Conservation (phyloP, 1,284 basidiomycete genomes). For the Rhodotorula sp. region DNA sequence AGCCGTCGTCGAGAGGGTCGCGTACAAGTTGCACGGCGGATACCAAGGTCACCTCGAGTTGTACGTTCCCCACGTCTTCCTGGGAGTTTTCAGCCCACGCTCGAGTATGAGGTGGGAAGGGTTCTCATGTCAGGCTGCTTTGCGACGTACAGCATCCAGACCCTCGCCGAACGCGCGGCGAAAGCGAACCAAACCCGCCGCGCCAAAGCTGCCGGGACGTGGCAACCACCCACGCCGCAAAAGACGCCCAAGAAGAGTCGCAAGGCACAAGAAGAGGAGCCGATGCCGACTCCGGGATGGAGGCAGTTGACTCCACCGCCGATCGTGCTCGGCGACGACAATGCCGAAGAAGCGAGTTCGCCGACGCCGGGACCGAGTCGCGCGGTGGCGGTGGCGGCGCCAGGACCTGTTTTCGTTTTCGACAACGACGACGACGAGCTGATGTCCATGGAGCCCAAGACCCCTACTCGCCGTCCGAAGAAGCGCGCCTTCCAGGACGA, state of each 20-base stretch:
- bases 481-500: no score
- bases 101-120: neutral
- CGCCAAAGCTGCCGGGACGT: neutral
- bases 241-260: neutral
- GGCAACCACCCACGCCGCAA: neutral
- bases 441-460: no score
- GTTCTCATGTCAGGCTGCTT: no score
- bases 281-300: neutral
- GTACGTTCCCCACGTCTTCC: slow-evolving; percentile 2
- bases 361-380: neutral
- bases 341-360: neutral
- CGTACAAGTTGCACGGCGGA: slow-evolving; percentile 20
- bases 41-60: neutral
- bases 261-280: neutral
- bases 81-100: no score
- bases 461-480: no score
- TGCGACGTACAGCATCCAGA: neutral
- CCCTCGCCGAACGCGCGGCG: neutral
- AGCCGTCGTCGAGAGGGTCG: slow-evolving; percentile 17
- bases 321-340: neutral
- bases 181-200: neutral
- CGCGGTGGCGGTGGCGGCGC: neutral
- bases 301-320: neutral
- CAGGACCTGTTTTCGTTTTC: no score
- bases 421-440: no score